Evolutionary conservation across 148 eudicot genomes (phyloP).

Genomic region (Polygonum maritimum): DNA sequence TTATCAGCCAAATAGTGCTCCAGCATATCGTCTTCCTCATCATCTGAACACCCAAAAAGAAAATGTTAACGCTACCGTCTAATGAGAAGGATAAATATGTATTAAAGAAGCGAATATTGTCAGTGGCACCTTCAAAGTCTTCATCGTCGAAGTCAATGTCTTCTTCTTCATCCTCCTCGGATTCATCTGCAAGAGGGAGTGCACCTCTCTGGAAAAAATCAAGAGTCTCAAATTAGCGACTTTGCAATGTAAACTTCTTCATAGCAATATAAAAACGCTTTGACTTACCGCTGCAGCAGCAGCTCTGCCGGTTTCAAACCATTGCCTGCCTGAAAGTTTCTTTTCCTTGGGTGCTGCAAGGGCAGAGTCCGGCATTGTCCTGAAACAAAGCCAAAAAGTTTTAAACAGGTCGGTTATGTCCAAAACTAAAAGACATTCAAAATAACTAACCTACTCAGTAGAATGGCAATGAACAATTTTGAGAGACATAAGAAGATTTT

Average conservation of each 20-base stretch:
- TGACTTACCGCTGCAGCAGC: conserved; percentile 52
- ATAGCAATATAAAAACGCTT: background rate
- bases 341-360: conserved; percentile 77
- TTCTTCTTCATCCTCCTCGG: conserved; percentile 61
- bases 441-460: background rate
- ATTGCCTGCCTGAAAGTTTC: conserved; percentile 80
- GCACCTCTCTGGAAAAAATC: conserved; percentile 35
- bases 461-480: background rate
- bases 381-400: conserved; percentile 17
- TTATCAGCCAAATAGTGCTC: conserved; percentile 66
- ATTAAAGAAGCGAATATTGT: background rate
- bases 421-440: background rate
- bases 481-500: background rate
- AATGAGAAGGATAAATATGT: background rate
- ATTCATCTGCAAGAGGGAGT: conserved; percentile 36
- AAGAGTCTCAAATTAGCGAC: background rate
- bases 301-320: conserved; percentile 97
- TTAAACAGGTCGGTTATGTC: background rate
- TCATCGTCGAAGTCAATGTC: conserved; percentile 82
- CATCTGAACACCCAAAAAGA: conserved; percentile 35
- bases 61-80: background rate
- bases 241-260: background rate
- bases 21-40: conserved; percentile 93
- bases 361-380: conserved; percentile 92
- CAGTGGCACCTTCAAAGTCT: conserved; percentile 64